Percentiles rank a stretch among this genome's conserved stretches.
Evolutionary conservation across 371 early-diverging fungal genomes (phyloP).

Genomic region (Mortierella sp.): DNA sequence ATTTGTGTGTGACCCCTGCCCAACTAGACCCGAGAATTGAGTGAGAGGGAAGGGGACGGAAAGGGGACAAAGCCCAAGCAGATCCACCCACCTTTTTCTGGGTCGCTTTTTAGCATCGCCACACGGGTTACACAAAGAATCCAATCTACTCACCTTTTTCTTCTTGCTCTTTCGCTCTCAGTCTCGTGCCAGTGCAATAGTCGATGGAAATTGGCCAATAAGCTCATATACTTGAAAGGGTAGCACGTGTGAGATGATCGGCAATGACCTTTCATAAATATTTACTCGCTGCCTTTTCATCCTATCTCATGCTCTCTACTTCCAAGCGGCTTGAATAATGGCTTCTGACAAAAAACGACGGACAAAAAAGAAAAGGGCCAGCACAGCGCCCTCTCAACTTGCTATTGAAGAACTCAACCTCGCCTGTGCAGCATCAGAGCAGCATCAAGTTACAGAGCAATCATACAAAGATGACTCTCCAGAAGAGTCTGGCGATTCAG

Average conservation of each 20-base stretch:
- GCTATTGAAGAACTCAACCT: neutral
- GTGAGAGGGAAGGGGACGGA: too few species aligned
- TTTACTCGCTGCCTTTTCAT: too few species aligned
- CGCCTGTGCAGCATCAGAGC: neutral
- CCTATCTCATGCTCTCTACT: neutral
- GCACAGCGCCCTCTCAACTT: neutral
- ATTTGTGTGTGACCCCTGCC: too few species aligned
- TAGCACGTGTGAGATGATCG: too few species aligned
- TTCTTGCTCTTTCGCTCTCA: neutral
- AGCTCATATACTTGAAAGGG: too few species aligned
- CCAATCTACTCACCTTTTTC: neutral
- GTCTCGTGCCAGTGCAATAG: neutral
- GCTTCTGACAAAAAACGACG: neutral
- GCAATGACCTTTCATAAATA: too few species aligned
- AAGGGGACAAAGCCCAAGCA: too few species aligned
- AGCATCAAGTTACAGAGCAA: neutral
- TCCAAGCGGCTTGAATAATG: neutral
- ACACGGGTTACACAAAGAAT: slow-evolving; percentile 4
- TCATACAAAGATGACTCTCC: neutral
- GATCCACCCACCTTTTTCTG: too few species aligned
- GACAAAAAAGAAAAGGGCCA: neutral
- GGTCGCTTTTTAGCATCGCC: slow-evolving; percentile 6
- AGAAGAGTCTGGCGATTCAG: neutral
- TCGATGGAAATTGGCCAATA: too few species aligned
- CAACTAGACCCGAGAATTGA: too few species aligned